Base-by-base conservation (phyloP, 75 land plant genomes). In the Adiantum capillusveneris region DNA sequence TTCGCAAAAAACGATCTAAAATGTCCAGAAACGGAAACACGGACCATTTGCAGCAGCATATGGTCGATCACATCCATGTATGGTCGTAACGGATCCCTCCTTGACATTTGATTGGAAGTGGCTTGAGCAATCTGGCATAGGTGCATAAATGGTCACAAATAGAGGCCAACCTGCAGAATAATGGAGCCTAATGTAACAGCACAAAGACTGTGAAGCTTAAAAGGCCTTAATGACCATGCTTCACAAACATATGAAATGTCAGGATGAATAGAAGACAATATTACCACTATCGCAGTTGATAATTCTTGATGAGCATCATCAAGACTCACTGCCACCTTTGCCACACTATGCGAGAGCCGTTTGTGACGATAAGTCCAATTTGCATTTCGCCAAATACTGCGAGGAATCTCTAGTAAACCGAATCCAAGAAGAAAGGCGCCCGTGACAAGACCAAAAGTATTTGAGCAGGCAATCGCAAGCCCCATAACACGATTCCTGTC, bases 391-490 rank as follows among this genome's bases (percentile, higher is more conserved):
- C 99, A 95, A 74, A 84, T 71, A 73, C 81, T 82, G 53, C 84
- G 94, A 13, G 99, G 99, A 57, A 95, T 86, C 70, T 95, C 99
- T 53, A 86, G 76, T 58, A 95, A 69, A 44, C 99, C 99, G 80
- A 84, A 95, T 21, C 99, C 99, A 60, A 95, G 84, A 69, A 95
- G 88, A 80, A 95, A 95, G 60, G 97, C 97, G 66, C 99, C 99
- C 25, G 99, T 95, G 31, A 95, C 90, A 34, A 95, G 80, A 45
- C 99, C 99, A 79, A 95, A 95, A 25, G 96, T 84, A 67, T 90
- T 95, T 52, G 99, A 95, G 71, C 84, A 90, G 25, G 86, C 90
- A 84, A 95, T 95, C 31, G 96, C 99, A 31, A 95, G 72, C 43
- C 84, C 96, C 58, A 95, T 53, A 25, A 89, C 70, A 44, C 59